Percentiles rank a stretch among this genome's conserved stretches.
Evolutionary conservation across 2,329 filamentous ascomycete species (phyloP).

Genomic region (Alternaria consortialis): DNA sequence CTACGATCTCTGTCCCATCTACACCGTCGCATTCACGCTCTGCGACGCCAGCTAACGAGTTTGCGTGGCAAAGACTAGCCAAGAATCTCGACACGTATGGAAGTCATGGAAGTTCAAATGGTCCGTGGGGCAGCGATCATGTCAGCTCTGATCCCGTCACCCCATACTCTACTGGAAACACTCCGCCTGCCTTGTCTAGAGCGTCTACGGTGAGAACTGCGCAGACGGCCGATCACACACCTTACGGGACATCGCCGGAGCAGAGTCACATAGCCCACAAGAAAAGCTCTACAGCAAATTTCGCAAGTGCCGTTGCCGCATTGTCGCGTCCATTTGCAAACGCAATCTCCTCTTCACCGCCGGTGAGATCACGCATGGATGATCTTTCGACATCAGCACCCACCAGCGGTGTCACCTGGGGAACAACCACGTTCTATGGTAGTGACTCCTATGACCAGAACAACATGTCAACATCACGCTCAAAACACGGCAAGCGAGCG

Average conservation of each 20-base stretch:
- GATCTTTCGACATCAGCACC: conserved; percentile 55
- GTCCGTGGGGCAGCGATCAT: conserved; percentile 57
- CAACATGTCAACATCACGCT: conserved; percentile 37
- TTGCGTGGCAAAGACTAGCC: conserved; percentile 41
- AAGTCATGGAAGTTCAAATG: conserved; percentile 61
- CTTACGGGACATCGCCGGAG: conserved; percentile 55
- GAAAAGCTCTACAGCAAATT: conserved; percentile 48
- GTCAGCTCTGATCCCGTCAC: conserved; percentile 57
- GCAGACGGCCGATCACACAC: conserved; percentile 49
- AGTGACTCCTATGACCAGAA: conserved; percentile 43
- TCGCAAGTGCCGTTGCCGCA: conserved; percentile 52
- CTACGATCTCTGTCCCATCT: conserved; percentile 45
- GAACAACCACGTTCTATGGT: conserved; percentile 53
- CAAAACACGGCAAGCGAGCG: conserved; percentile 51
- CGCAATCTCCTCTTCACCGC: conserved; percentile 51
- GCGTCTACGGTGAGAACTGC: conserved; percentile 47
- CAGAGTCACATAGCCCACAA: conserved; percentile 44
- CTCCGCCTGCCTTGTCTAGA: conserved; percentile 59
- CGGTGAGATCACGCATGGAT: conserved; percentile 45
- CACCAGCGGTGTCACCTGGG: conserved; percentile 58
- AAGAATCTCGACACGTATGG: conserved; percentile 54
- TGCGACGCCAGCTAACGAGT: conserved; percentile 42
- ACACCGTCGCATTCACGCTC: conserved; percentile 45
- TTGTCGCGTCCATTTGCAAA: conserved; percentile 53
- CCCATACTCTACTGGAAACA: conserved; percentile 62